These are phyloP conservation scores for Aspergillus ibericus DNA, from an alignment of 2,329 filamentous ascomycete genomes.

Conservation along the genomic window DNA sequence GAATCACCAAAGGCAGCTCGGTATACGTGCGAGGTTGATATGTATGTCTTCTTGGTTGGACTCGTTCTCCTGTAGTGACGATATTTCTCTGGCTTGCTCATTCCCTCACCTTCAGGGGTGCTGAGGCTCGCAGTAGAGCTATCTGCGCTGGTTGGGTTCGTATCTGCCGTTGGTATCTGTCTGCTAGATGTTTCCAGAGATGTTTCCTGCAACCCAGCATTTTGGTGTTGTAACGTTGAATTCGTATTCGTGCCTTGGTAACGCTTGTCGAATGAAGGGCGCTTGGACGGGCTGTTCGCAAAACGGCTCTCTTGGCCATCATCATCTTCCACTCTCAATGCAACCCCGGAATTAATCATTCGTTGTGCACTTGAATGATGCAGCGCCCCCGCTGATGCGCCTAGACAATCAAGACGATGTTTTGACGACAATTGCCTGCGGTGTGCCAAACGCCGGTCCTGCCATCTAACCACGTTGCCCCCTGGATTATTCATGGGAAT, in stretches of 20 bases:
- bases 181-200: background rate
- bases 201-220: background rate
- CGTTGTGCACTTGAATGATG: slow-evolving; percentile 25
- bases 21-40: slow-evolving; percentile 27
- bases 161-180: background rate
- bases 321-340: slow-evolving; percentile 24
- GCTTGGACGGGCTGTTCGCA: background rate
- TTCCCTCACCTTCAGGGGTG: background rate
- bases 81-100: slow-evolving; percentile 1
- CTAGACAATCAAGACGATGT: slow-evolving; percentile 21
- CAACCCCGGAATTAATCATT: slow-evolving; percentile 29
- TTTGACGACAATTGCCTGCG: slow-evolving; percentile 18
- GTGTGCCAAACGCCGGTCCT: slow-evolving; percentile 16
- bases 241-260: background rate
- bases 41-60: slow-evolving; percentile 21
- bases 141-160: background rate
- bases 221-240: background rate
- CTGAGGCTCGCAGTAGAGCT: background rate
- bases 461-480: slow-evolving; percentile 20
- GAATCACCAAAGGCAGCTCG: slow-evolving; percentile 20
- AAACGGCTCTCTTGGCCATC: slow-evolving; percentile 15
- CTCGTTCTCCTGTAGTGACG: slow-evolving; percentile 9
- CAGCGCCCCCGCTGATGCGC: slow-evolving; percentile 15
- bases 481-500: slow-evolving; percentile 19
- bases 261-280: background rate